Evolutionary conservation across 306 rosid species (phyloP).

Genomic region (Trichosanthes truncata): DNA sequence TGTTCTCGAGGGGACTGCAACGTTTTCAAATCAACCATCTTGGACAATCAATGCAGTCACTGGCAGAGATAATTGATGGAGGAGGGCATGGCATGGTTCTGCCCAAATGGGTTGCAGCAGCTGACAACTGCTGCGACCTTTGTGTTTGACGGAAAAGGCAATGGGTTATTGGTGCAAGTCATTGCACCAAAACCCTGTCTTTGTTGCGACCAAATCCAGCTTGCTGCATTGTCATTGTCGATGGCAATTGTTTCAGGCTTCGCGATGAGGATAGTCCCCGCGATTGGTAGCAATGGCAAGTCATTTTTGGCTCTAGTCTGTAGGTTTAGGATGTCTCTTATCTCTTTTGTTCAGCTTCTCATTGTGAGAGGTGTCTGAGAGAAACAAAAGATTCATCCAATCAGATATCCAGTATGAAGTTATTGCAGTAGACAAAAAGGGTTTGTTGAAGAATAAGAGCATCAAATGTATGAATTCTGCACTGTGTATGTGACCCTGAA

Average conservation of each 20-base stretch:
- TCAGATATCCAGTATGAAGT: neutral
- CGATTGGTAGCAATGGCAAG: conserved; percentile 55
- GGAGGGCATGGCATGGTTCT: conserved; percentile 38
- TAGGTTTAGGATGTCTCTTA: neutral
- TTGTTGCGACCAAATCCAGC: conserved; percentile 41
- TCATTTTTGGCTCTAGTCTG: conserved; percentile 57
- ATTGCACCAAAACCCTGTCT: conserved; percentile 22
- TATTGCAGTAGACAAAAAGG: neutral
- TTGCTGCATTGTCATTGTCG: conserved; percentile 4
- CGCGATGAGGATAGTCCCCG: conserved; percentile 19
- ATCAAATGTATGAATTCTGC: neutral
- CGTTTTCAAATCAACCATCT: conserved; percentile 42
- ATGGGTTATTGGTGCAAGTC: neutral
- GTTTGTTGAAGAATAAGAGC: conserved; percentile 8
- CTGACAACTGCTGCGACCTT: conserved; percentile 58
- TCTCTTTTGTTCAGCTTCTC: neutral
- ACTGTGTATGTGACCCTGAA: neutral
- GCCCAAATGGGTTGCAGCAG: conserved; percentile 78
- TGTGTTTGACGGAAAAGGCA: conserved; percentile 37
- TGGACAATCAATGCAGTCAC: conserved; percentile 32
- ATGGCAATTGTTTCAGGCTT: conserved; percentile 20
- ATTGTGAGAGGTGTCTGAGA: neutral
- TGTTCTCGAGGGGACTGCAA: conserved; percentile 41
- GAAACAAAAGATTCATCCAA: conserved; percentile 6
- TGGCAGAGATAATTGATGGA: conserved; percentile 40